phyloP scores from a whole-genome alignment of 108 stramenopile genomes.

The Fistulifera solaris region DNA sequence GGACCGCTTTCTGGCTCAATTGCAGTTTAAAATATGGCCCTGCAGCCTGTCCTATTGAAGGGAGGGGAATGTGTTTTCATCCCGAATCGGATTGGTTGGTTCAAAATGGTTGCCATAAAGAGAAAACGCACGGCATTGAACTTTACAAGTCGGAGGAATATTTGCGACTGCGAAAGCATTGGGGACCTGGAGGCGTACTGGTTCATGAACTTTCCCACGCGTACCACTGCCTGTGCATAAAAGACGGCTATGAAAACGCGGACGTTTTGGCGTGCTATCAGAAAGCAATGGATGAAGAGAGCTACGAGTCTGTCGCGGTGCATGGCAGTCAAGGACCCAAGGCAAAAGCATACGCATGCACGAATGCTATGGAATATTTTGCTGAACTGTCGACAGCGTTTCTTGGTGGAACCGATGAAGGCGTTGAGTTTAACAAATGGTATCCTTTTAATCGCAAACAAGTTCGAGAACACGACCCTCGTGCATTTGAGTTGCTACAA shows the following conservation, averaged over 20 bases:
- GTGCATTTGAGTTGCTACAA: constrained; percentile 58
- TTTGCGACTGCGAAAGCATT: constrained; percentile 43
- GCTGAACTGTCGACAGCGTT: constrained; percentile 83
- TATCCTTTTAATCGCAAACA: constrained; percentile 75
- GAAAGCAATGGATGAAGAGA: constrained; percentile 65
- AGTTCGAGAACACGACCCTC: constrained; percentile 75
- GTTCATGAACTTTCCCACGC: constrained; percentile 84
- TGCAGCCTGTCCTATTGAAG: constrained; percentile 39
- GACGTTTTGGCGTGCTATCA: constrained; percentile 61
- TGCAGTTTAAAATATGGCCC: constrained; percentile 44
- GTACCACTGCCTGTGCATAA: constrained; percentile 55
- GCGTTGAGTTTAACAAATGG: constrained; percentile 84
- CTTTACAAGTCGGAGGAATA: constrained; percentile 49
- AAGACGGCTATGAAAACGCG: constrained; percentile 63
- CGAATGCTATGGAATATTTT: constrained; percentile 86
- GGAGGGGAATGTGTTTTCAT: constrained; percentile 59
- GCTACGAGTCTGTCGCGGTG: constrained; percentile 72
- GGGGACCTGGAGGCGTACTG: constrained; percentile 76
- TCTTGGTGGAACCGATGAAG: constrained; percentile 54
- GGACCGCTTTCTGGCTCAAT: neutral
- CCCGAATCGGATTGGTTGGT: constrained; percentile 46
- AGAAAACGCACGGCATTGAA: constrained; percentile 67
- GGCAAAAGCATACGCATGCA: constrained; percentile 73
- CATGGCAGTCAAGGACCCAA: constrained; percentile 46
- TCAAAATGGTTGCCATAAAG: constrained; percentile 40